These are phyloP conservation scores for Tieghemiomyces parasiticus DNA, from an alignment of 192 early-diverging fungal species.

Conservation along the genomic window DNA sequence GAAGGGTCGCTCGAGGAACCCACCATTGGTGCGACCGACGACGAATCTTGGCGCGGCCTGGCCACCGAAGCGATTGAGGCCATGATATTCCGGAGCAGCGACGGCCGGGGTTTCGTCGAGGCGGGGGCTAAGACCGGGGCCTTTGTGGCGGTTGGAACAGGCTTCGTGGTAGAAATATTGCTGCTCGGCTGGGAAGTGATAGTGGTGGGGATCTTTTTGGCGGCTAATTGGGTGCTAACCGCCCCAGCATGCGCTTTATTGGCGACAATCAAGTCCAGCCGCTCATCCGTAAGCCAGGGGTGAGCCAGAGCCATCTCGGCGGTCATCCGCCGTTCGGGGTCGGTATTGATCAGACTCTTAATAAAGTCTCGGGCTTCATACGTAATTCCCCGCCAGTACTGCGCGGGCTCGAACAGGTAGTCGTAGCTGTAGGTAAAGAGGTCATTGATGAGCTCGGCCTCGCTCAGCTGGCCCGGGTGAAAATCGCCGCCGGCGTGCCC, in stretches of 20 bases:
- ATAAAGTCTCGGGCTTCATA: constrained; percentile 56
- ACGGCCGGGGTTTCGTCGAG: not conserved
- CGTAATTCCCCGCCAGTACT: constrained; percentile 48
- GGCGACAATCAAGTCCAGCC: not conserved
- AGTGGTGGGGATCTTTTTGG: not conserved
- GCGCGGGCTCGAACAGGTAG: constrained; percentile 41
- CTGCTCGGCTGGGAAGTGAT: no score
- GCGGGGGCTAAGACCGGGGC: not conserved
- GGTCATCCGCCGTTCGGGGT: constrained; percentile 54
- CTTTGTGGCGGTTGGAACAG: not conserved
- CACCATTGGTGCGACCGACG: no score
- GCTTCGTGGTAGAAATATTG: no score
- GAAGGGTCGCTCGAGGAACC: no score
- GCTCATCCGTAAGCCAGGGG: constrained; percentile 50
- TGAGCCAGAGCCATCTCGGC: constrained; percentile 59
- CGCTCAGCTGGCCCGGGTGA: no score
- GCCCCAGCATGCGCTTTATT: not conserved
- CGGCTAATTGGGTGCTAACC: not conserved
- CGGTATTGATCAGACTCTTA: constrained; percentile 39
- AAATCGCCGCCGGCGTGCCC: no score
- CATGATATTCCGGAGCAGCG: no score
- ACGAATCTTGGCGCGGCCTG: no score
- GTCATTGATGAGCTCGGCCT: constrained; percentile 24
- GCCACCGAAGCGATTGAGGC: no score
- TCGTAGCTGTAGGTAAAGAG: constrained; percentile 16